phyloP scores from a whole-genome alignment of 192 early-diverging fungal species.

The Coemansia brasiliensis region DNA sequence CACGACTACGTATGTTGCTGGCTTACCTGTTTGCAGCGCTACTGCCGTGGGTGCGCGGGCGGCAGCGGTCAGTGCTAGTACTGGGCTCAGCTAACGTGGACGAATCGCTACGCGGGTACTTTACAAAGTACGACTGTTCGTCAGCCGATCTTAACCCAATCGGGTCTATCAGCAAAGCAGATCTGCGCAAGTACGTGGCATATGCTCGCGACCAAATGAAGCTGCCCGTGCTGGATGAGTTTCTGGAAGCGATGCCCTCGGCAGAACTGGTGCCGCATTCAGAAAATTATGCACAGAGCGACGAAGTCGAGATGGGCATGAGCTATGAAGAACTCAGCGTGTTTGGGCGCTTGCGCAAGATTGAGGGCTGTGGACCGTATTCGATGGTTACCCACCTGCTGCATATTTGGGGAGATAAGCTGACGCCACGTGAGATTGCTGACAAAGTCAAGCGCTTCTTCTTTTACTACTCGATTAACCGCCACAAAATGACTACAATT shows the following conservation, averaged over 20 bases:
- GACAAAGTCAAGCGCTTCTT: constrained; percentile 95
- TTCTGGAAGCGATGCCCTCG: constrained; percentile 85
- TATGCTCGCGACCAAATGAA: constrained; percentile 65
- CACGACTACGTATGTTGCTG: constrained; percentile 91
- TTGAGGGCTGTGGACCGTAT: constrained; percentile 85
- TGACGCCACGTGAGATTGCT: constrained; percentile 64
- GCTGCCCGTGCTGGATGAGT: constrained; percentile 70
- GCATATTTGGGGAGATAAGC: constrained; percentile 65
- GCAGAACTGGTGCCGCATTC: constrained; percentile 96
- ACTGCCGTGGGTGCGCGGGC: constrained; percentile 75
- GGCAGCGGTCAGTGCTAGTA: constrained; percentile 73
- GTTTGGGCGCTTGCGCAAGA: constrained; percentile 89
- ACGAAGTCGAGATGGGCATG: constrained; percentile 99
- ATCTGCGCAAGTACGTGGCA: constrained; percentile 80
- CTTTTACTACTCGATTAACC: constrained; percentile 95
- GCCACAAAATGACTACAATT: constrained; percentile 97
- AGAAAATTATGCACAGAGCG: constrained; percentile 77
- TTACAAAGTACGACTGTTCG: constrained; percentile 99
- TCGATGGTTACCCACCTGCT: constrained; percentile 92
- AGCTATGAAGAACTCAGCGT: constrained; percentile 89
- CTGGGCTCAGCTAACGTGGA: constrained; percentile 97
- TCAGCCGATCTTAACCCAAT: constrained; percentile 97
- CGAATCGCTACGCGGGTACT: constrained; percentile 93
- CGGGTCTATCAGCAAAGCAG: constrained; percentile 87
- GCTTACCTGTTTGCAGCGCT: constrained; percentile 95